A percentile compares a stretch with the other conserved stretches of the same genome.
These are phyloP conservation scores for Colletotrichum endophyticum DNA, from an alignment of 2,329 filamentous ascomycete genomes.

Conservation along the genomic window DNA sequence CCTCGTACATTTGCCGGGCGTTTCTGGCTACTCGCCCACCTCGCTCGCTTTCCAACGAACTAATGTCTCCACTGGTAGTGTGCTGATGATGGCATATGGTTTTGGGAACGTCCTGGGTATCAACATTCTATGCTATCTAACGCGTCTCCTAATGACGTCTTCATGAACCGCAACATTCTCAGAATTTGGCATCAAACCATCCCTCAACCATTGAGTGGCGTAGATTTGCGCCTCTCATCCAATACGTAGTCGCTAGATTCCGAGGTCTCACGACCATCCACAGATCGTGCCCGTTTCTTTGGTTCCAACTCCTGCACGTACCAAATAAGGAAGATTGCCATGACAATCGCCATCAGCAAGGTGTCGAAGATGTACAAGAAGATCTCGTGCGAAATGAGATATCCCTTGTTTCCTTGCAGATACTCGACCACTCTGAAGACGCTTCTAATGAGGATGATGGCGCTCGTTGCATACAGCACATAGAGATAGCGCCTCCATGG, in stretches of 20 bases:
- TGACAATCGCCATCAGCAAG: conserved; percentile 41
- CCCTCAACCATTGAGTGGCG: neutral
- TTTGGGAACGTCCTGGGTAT: neutral
- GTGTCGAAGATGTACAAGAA: conserved; percentile 50
- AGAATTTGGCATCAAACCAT: neutral
- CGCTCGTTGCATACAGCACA: conserved; percentile 34
- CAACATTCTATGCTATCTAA: neutral
- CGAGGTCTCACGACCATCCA: neutral
- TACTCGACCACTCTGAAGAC: conserved; percentile 54
- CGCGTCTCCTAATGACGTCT: neutral
- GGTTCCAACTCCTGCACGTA: conserved; percentile 8
- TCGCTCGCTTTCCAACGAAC: neutral
- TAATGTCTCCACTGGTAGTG: neutral
- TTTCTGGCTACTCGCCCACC: neutral
- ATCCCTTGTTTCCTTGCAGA: conserved; percentile 42
- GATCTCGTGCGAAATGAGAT: conserved; percentile 43
- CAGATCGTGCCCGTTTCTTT: neutral
- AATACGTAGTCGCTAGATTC: neutral
- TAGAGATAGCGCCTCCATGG: conserved; percentile 33
- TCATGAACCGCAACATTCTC: neutral
- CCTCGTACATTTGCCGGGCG: neutral
- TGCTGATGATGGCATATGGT: neutral
- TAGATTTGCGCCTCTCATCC: neutral
- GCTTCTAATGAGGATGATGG: conserved; percentile 48
- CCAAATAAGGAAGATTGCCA: conserved; percentile 28